phyloP scores from a whole-genome alignment of 2,329 filamentous ascomycete species.

The Simplicillium sp. region DNA sequence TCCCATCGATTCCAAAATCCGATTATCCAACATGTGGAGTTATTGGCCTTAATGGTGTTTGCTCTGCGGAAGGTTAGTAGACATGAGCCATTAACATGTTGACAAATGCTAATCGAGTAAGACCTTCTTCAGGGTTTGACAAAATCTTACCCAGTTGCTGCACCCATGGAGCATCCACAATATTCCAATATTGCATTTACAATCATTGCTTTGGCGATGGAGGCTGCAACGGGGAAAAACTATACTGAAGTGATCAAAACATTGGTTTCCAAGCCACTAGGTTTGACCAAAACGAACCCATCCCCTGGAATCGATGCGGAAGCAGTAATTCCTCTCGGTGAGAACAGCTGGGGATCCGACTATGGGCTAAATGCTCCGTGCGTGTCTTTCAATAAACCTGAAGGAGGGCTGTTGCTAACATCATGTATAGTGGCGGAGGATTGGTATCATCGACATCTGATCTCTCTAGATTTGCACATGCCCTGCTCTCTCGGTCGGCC shows the following conservation, averaged over 20 bases:
- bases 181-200: constrained; percentile 32
- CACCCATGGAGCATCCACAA: constrained; percentile 21
- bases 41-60: constrained; percentile 20
- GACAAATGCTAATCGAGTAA: constrained; percentile 5
- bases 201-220: constrained; percentile 23
- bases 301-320: constrained; percentile 18
- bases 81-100: background rate
- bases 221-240: constrained; percentile 17
- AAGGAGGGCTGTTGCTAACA: too few relatives aligned
- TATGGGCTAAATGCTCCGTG: constrained; percentile 22
- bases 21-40: constrained; percentile 28
- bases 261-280: constrained; percentile 9
- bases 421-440: constrained; percentile 15
- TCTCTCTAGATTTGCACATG: constrained; percentile 17
- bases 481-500: constrained; percentile 17
- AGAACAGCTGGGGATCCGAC: constrained; percentile 22
- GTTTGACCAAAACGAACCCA: constrained; percentile 10
- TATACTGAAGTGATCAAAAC: constrained; percentile 17
- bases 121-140: constrained; percentile 22
- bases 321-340: constrained; percentile 23
- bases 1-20: constrained; percentile 21
- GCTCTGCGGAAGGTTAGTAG: constrained; percentile 19
- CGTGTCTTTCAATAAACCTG: too few relatives aligned
- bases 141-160: constrained; percentile 16
- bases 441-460: constrained; percentile 23